Evolutionary conservation across 306 rosid genomes (phyloP).

Genomic region (Castanea mollissima): DNA sequence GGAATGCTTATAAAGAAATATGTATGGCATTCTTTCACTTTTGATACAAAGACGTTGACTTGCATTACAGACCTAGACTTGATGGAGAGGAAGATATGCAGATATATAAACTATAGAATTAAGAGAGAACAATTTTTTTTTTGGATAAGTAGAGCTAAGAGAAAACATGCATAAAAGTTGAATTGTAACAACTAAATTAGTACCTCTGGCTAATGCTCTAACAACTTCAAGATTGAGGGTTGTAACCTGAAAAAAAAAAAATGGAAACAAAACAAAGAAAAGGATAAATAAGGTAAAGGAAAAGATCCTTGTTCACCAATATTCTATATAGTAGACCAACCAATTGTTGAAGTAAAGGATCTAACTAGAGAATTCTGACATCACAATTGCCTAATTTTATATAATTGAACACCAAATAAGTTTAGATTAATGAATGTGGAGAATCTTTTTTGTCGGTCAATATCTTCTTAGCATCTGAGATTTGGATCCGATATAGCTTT

Average conservation of each 20-base stretch:
- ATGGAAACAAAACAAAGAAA: slow-evolving; percentile 18
- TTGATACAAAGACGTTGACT: neutral
- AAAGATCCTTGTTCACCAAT: slow-evolving; percentile 5
- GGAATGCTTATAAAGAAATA: neutral
- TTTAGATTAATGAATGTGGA: neutral
- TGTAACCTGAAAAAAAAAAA: slow-evolving; percentile 71
- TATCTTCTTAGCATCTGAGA: neutral
- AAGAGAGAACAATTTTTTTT: neutral
- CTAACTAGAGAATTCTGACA: too few species aligned
- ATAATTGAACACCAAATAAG: neutral
- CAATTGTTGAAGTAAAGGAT: neutral
- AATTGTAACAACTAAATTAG: slow-evolving; percentile 10
- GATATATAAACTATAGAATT: neutral
- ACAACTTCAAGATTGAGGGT: slow-evolving; percentile 86
- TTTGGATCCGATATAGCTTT: neutral
- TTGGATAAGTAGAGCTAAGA: neutral
- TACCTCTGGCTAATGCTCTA: slow-evolving; percentile 94
- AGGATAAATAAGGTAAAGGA: slow-evolving; percentile 8
- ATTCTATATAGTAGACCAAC: slow-evolving; percentile 2
- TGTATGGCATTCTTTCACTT: neutral
- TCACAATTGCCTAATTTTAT: too few species aligned
- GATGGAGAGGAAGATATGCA: neutral
- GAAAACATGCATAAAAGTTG: neutral
- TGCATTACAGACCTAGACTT: neutral
- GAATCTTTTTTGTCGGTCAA: neutral